These are phyloP conservation scores for Pichia paraexigua DNA, from an alignment of 805 yeast genomes.

Conservation along the genomic window DNA sequence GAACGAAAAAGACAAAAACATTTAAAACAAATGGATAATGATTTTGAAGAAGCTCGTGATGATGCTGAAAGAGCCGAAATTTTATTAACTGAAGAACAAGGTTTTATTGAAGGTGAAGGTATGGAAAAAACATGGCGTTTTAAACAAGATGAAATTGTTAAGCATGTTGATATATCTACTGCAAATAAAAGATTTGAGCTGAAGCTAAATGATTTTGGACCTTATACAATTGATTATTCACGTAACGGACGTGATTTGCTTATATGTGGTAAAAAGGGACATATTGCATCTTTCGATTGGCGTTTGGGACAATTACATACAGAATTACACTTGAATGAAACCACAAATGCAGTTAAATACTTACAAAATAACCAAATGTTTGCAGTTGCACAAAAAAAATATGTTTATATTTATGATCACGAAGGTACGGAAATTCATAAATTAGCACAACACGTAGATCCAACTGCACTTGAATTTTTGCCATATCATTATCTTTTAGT, in stretches of 20 bases:
- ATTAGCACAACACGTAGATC: constrained; percentile 82
- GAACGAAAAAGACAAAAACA: constrained; percentile 18
- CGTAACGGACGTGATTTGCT: constrained; percentile 82
- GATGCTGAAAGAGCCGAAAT: constrained; percentile 84
- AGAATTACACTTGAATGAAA: constrained; percentile 80
- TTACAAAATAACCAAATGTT: constrained; percentile 87
- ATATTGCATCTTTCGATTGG: constrained; percentile 95
- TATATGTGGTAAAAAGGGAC: constrained; percentile 87
- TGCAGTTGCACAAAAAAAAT: constrained; percentile 96
- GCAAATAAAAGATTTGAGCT: constrained; percentile 69
- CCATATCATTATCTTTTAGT: constrained; percentile 88
- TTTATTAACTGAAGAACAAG: constrained; percentile 74
- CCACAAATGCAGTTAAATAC: constrained; percentile 83
- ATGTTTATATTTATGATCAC: constrained; percentile 85
- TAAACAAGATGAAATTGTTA: constrained; percentile 67
- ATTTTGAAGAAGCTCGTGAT: constrained; percentile 68
- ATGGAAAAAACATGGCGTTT: constrained; percentile 90
- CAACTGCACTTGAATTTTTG: constrained; percentile 72
- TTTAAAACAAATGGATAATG: constrained; percentile 58
- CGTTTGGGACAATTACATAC: constrained; percentile 73
- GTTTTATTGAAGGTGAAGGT: constrained; percentile 87
- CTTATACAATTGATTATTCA: constrained; percentile 74
- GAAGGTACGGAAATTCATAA: constrained; percentile 89
- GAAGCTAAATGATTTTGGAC: constrained; percentile 72
- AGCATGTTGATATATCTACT: constrained; percentile 70